Conservation (phyloP, 2,329 filamentous ascomycete genomes). For the Ascochyta lentis region DNA sequence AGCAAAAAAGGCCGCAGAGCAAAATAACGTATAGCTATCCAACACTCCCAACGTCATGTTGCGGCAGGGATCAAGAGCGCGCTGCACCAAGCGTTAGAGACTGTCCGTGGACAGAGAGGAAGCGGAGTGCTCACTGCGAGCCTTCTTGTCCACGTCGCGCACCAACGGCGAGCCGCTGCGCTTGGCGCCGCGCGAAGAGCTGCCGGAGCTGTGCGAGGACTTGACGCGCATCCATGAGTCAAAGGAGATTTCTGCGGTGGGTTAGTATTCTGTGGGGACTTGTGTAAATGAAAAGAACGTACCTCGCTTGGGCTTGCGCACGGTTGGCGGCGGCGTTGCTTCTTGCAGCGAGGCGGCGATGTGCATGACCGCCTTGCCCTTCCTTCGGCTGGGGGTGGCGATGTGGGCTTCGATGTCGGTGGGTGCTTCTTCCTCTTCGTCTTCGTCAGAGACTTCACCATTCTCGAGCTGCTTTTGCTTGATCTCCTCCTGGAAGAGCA, state of each 20-base stretch:
- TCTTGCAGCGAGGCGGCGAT: slow-evolving; percentile 57
- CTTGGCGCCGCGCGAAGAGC: slow-evolving; percentile 49
- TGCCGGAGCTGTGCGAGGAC: slow-evolving; percentile 46
- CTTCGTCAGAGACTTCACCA: slow-evolving; percentile 58
- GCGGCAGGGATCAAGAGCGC: slow-evolving; percentile 17
- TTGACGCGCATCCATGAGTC: slow-evolving; percentile 74
- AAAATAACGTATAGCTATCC: too few relatives aligned
- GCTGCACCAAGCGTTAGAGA: slow-evolving; percentile 32
- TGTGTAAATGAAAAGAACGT: slow-evolving; percentile 31
- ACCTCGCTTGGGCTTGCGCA: slow-evolving; percentile 67
- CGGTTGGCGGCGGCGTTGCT: slow-evolving; percentile 62
- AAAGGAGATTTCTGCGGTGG: slow-evolving; percentile 54
- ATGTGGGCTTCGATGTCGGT: slow-evolving; percentile 59
- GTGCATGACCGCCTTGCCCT: slow-evolving; percentile 58
- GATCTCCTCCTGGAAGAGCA: slow-evolving; percentile 69
- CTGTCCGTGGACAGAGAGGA: slow-evolving; percentile 36
- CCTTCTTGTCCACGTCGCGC: slow-evolving; percentile 37
- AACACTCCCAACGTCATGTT: not conserved
- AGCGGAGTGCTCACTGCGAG: slow-evolving; percentile 20
- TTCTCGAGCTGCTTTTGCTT: slow-evolving; percentile 52
- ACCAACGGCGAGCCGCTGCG: slow-evolving; percentile 42
- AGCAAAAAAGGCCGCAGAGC: too few relatives aligned
- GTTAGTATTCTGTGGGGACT: slow-evolving; percentile 10
- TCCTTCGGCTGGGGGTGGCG: slow-evolving; percentile 38
- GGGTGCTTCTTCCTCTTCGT: slow-evolving; percentile 66